A percentile compares a stretch with the other conserved stretches of the same genome.
Conservation (phyloP, 495 filamentous ascomycete genomes). For the Aspergillus cristatus region DNA sequence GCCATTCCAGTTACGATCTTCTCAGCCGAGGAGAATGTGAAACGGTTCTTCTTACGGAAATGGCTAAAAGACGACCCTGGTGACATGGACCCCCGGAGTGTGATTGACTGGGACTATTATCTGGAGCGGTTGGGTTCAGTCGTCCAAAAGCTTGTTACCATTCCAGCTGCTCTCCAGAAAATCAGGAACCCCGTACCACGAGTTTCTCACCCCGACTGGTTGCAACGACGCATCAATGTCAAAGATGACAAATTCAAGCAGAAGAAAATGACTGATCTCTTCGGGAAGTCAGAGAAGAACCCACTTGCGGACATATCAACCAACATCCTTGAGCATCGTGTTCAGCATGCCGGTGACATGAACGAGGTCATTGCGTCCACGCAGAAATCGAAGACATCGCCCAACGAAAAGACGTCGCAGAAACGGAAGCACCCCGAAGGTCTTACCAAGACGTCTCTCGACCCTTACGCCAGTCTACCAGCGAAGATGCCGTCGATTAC, state of each 20-base stretch:
- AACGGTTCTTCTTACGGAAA: constrained; percentile 82
- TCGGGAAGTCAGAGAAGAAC: constrained; percentile 65
- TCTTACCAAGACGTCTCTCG: constrained; percentile 47
- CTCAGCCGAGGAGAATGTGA: constrained; percentile 79
- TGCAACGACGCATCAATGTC: constrained; percentile 83
- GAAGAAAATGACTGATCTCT: constrained; percentile 95
- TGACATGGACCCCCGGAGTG: constrained; percentile 78
- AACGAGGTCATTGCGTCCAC: constrained; percentile 75
- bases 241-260: constrained; percentile 98
- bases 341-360: constrained; percentile 54
- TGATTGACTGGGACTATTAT: constrained; percentile 97
- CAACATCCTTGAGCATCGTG: constrained; percentile 54
- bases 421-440: constrained; percentile 81
- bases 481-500: constrained; percentile 76
- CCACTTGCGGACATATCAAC: constrained; percentile 64
- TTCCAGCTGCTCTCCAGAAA: constrained; percentile 92
- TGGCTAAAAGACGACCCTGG: constrained; percentile 92
- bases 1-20: constrained; percentile 96
- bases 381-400: constrained; percentile 61
- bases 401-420: constrained; percentile 52
- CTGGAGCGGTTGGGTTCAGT: constrained; percentile 89
- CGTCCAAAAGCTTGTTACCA: constrained; percentile 97
- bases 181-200: constrained; percentile 88
- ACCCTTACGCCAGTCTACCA: constrained; percentile 80
- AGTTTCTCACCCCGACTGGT: constrained; percentile 91